Conservation (phyloP, 352 stramenopile species). For the Globisporangium barbulae region DNA sequence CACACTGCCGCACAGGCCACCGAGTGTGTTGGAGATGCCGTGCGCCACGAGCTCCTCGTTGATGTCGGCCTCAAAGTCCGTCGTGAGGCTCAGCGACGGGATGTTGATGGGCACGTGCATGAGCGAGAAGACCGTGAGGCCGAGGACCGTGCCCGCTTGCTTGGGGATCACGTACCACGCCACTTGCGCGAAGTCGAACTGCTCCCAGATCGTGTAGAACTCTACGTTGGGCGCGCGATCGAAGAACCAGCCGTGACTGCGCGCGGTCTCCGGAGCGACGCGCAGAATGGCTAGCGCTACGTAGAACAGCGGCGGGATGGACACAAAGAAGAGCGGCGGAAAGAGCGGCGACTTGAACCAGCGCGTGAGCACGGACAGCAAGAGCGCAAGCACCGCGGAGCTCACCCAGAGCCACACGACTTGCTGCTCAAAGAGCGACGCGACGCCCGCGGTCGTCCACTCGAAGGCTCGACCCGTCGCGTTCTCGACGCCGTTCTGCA, state of each 20-base stretch:
- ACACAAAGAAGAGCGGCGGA: constrained; percentile 77
- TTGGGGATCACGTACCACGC: constrained; percentile 72
- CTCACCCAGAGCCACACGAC: constrained; percentile 73
- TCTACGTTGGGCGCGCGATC: constrained; percentile 56
- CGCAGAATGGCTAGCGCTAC: constrained; percentile 44
- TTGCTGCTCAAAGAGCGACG: constrained; percentile 41
- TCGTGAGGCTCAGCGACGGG: constrained; percentile 83
- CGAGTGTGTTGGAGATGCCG: constrained; percentile 88
- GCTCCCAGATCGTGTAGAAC: constrained; percentile 74
- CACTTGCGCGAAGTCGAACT: constrained; percentile 66
- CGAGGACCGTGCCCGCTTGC: constrained; percentile 76
- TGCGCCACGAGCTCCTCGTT: constrained; percentile 92
- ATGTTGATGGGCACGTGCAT: constrained; percentile 97
- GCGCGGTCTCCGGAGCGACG: constrained; percentile 55
- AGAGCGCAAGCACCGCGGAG: constrained; percentile 47
- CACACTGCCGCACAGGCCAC: constrained; percentile 81
- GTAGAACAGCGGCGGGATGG: constrained; percentile 78
- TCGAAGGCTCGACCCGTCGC: constrained; percentile 66
- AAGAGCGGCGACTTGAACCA: constrained; percentile 63
- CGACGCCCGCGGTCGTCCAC: constrained; percentile 48
- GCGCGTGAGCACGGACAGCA: constrained; percentile 52
- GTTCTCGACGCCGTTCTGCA: constrained; percentile 85
- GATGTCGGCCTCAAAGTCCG: constrained; percentile 88
- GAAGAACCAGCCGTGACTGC: constrained; percentile 74
- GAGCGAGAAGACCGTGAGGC: constrained; percentile 90